phyloP scores from a whole-genome alignment of 139 green algal species.

The Chlorella sp. region DNA sequence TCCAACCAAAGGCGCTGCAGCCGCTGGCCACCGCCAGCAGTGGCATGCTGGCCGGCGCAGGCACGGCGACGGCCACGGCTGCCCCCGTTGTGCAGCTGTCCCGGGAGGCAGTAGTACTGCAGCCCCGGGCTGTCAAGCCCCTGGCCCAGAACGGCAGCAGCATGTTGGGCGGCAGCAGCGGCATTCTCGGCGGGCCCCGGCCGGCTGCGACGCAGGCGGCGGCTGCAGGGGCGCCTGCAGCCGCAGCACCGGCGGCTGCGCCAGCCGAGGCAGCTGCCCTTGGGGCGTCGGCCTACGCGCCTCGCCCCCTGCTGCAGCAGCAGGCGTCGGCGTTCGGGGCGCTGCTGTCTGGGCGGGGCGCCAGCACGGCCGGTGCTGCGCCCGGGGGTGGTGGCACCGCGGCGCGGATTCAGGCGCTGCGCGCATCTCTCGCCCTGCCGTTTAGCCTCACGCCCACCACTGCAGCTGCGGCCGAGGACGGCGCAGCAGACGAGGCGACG shows the following conservation, averaged over 20 bases:
- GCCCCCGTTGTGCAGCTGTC: not conserved
- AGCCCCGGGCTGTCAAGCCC: slow-evolving; percentile 8
- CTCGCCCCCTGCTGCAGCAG: not conserved
- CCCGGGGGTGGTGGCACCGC: not conserved
- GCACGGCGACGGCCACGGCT: not conserved
- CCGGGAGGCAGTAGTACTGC: not conserved
- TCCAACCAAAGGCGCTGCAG: slow-evolving; percentile 25
- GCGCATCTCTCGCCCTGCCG: slow-evolving; percentile 6
- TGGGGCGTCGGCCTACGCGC: not conserved
- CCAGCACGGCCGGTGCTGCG: not conserved
- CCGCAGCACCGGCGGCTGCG: not conserved
- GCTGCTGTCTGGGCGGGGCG: not conserved
- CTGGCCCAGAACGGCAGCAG: not conserved
- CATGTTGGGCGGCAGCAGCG: not conserved
- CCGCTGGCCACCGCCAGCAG: slow-evolving; percentile 1
- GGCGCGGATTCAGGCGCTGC: not conserved
- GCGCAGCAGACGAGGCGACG: not conserved
- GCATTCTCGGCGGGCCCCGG: not conserved
- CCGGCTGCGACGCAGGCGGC: not conserved
- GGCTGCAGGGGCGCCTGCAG: not conserved
- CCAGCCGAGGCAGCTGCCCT: not conserved
- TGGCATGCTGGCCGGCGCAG: too few relatives aligned
- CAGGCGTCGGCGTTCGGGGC: not conserved
- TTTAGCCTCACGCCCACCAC: slow-evolving; percentile 5
- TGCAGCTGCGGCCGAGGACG: not conserved